Conservation (phyloP, 768 basidiomycete species). For the Termitomyces eurrhizus region DNA sequence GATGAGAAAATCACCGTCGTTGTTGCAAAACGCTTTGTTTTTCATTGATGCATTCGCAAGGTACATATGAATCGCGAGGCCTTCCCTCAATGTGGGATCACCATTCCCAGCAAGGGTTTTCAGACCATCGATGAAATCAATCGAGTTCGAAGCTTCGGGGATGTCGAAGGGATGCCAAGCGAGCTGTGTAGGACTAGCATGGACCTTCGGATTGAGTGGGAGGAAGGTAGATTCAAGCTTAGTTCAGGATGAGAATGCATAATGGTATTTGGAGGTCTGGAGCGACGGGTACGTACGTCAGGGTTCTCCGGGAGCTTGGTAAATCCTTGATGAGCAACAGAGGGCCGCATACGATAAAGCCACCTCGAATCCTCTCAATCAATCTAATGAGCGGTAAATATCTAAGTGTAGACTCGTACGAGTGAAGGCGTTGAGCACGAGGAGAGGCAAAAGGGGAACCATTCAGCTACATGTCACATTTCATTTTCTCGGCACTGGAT, state of each 20-base stretch:
- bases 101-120: conserved; percentile 65
- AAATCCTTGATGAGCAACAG: conserved; percentile 65
- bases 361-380: conserved; percentile 32
- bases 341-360: conserved; percentile 66
- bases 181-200: conserved; percentile 59
- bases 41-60: conserved; percentile 57
- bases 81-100: conserved; percentile 58
- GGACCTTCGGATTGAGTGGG: conserved; percentile 55
- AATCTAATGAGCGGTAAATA: not conserved
- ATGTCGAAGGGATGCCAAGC: conserved; percentile 64
- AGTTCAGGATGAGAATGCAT: not conserved
- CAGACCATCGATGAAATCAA: conserved; percentile 56
- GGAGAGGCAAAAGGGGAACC: conserved; percentile 60
- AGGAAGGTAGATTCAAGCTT: conserved; percentile 64
- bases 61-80: conserved; percentile 63
- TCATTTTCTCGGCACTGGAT: not conserved
- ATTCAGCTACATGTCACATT: conserved; percentile 41
- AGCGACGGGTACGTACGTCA: conserved; percentile 37
- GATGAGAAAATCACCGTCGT: conserved; percentile 65
- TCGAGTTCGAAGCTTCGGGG: conserved; percentile 33
- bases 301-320: conserved; percentile 50
- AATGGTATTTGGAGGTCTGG: not conserved
- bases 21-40: conserved; percentile 57
- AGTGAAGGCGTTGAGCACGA: conserved; percentile 46
- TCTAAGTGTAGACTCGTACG: conserved; percentile 28